A percentile compares a stretch with the other conserved stretches of the same genome.
Conservation (phyloP, 805 yeast species). For the Candida patagonica region DNA sequence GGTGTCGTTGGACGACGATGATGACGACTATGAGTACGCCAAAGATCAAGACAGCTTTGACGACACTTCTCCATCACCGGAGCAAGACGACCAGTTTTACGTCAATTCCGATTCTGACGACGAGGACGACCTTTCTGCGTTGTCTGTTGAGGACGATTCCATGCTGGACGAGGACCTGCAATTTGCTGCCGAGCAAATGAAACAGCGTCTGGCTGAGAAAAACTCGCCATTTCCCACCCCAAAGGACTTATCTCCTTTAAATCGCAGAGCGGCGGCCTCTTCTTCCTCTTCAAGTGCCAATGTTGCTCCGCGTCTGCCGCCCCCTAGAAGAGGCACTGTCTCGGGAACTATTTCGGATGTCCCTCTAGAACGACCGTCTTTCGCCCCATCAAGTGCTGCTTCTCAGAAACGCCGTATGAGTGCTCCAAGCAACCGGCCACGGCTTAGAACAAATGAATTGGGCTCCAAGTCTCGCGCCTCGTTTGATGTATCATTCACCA, state of each 20-base stretch:
- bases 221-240: no score
- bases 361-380: background rate
- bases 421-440: slow-evolving; percentile 3
- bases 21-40: slow-evolving; percentile 13
- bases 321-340: background rate
- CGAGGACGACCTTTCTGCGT: slow-evolving; percentile 21
- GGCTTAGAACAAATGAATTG: background rate
- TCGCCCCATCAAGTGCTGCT: background rate
- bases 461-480: no score
- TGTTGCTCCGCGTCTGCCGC: background rate
- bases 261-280: background rate
- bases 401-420: slow-evolving; percentile 7
- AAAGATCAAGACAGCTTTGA: slow-evolving; percentile 18
- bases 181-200: slow-evolving; percentile 27
- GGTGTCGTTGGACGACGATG: slow-evolving; percentile 8
- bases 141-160: slow-evolving; percentile 32
- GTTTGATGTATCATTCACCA: background rate
- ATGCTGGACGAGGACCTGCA: slow-evolving; percentile 35
- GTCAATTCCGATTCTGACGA: slow-evolving; percentile 1
- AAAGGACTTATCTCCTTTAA: background rate
- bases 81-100: background rate
- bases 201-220: slow-evolving; percentile 7
- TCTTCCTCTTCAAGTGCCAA: background rate
- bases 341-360: background rate
- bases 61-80: no score